Percentiles rank a stretch among this genome's conserved stretches.
Evolutionary conservation across 345 rosid genomes (phyloP).

Genomic region (Raphanus sativus): DNA sequence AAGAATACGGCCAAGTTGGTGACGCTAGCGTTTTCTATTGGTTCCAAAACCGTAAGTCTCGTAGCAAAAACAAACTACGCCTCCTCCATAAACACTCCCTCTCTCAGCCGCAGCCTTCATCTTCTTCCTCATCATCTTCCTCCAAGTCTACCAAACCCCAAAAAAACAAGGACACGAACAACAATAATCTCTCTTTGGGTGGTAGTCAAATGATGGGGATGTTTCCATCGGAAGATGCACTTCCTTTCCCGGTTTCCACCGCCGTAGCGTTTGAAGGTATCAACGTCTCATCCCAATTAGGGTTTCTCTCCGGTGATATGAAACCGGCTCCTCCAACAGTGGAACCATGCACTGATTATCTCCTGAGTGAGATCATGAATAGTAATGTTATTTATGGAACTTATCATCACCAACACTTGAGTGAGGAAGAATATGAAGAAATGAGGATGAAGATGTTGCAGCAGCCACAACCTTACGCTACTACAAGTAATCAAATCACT

Average conservation of each 20-base stretch:
- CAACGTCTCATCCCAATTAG: conserved; percentile 35
- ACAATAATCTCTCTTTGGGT: conserved; percentile 38
- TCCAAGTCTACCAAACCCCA: conserved; percentile 58
- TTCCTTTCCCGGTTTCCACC: conserved; percentile 47
- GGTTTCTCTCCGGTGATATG: conserved; percentile 36
- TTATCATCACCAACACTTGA: conserved; percentile 31
- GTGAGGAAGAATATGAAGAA: conserved; percentile 41
- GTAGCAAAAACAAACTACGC: conserved; percentile 91
- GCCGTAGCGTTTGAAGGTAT: conserved; percentile 39
- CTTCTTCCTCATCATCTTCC: conserved; percentile 72
- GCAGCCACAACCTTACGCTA: conserved; percentile 30
- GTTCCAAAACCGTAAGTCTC: conserved; percentile 97
- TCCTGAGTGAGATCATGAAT: conserved; percentile 57
- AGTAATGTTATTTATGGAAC: conserved; percentile 34
- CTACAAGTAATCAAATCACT: conserved; percentile 18
- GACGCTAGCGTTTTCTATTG: conserved; percentile 98
- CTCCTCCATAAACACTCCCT: conserved; percentile 58
- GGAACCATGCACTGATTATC: conserved; percentile 58
- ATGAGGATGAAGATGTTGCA: conserved; percentile 47
- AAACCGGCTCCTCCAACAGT: conserved; percentile 30
- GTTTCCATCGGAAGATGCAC: conserved; percentile 48
- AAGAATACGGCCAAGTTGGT: conserved; percentile 96
- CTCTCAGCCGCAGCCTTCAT: conserved; percentile 30
- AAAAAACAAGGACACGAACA: conserved; percentile 42
- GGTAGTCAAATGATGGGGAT: conserved; percentile 41